These are phyloP conservation scores for Elongisporangium prolatum DNA, from an alignment of 352 stramenopile genomes.

Conservation along the genomic window DNA sequence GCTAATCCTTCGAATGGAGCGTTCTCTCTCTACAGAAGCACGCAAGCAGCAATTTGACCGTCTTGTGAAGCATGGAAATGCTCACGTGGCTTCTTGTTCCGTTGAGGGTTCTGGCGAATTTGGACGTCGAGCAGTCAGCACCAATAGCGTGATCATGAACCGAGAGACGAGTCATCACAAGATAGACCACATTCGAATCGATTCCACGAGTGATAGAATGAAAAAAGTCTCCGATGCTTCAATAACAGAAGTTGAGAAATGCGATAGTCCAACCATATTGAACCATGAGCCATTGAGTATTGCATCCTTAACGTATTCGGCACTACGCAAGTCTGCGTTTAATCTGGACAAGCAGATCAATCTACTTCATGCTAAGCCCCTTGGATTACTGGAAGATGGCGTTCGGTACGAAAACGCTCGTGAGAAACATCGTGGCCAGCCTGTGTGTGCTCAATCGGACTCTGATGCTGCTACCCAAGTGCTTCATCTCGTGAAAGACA, in stretches of 20 bases:
- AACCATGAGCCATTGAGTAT: not conserved
- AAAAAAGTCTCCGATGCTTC: no score
- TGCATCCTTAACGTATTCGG: not conserved
- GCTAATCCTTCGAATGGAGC: conserved; percentile 48
- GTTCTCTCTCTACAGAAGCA: conserved; percentile 23
- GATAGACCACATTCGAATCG: no score
- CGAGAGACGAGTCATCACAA: no score
- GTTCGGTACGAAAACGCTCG: conserved; percentile 44
- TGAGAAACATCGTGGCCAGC: conserved; percentile 13
- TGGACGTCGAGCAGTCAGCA: no score
- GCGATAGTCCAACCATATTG: no score
- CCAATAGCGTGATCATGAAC: no score
- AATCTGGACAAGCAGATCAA: not conserved
- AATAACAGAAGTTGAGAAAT: no score
- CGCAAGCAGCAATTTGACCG: conserved; percentile 33
- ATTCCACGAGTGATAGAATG: no score
- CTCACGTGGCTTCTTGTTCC: not conserved
- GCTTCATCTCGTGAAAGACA: not conserved
- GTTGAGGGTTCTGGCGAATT: no score
- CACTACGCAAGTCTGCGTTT: not conserved
- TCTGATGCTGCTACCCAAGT: not conserved
- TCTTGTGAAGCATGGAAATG: conserved; percentile 1
- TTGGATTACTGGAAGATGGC: conserved; percentile 38
- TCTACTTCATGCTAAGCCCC: not conserved
- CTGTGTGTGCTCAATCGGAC: no score